Base-by-base conservation (phyloP, 2,329 filamentous ascomycete species). In the Calonectria pauciramosa region DNA sequence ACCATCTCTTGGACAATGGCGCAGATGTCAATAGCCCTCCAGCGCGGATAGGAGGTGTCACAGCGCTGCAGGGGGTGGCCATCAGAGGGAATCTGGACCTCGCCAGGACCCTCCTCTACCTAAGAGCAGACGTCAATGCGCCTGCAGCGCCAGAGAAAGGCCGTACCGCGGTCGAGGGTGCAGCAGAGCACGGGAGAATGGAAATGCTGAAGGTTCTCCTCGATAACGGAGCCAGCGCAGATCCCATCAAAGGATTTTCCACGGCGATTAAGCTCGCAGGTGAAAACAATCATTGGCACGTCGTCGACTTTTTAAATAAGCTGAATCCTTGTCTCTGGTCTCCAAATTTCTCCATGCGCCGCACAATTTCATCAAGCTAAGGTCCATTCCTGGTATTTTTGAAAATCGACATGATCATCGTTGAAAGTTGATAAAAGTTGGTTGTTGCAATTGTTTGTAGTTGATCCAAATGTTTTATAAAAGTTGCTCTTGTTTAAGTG, bases 151-250 rank as follows among this genome's bases (percentile, higher is more conserved):
- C 11, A 0, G 7, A 20, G 2, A 38, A 66, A 16, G 71, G 71
- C 11, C 67, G 71, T n/a, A 71, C 68, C 2, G 68, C 68, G 6
- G 8, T 73, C 0, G 71, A 73, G 41, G 71, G 68, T 0, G 71
- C 71, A 6, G 68, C 67, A 1, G 71, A 73, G 47, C 71, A 73
- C 28, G 68, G 71, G 10, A 73, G 71, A 34, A 49, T 56, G 9
- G 71, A 73, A 14, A 73, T 73, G 54, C 32, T 73, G 4, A 44
- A 28, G 38, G 49, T 66, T 6, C 71, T 73, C 20, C 67, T 73
- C 18, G 51, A 54, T 23, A 54, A 32, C 16, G 51, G 51, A 20
- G 51, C 51, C 30, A 10, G n/a, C 44, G 44, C 51, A 54, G 9
- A 28, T 32, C 51, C 26, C 11, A 10, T 20, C 1, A 3, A 30